Conservation (phyloP, 352 stramenopile species). For the Pythium rishiriense region DNA sequence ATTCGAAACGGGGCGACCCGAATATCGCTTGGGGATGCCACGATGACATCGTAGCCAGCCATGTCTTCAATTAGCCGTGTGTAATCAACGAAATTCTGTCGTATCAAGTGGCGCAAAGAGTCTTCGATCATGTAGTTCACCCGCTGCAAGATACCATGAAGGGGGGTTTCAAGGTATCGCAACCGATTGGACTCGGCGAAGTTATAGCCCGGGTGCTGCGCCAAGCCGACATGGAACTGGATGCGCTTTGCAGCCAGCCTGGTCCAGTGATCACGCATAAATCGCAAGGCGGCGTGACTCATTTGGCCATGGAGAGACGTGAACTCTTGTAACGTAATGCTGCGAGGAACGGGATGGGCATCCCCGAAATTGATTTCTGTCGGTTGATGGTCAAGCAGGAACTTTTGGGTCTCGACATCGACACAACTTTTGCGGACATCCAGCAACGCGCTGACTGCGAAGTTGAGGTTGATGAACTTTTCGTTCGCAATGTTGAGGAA, state of each 20-base stretch:
- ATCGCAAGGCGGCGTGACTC: constrained; percentile 66
- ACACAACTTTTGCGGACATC: constrained; percentile 74
- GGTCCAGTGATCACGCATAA: constrained; percentile 82
- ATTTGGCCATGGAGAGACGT: constrained; percentile 65
- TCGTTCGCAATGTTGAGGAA: constrained; percentile 61
- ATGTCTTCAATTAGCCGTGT: constrained; percentile 69
- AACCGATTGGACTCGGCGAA: constrained; percentile 62
- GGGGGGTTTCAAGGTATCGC: constrained; percentile 60
- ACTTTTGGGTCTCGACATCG: constrained; percentile 54
- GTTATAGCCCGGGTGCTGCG: constrained; percentile 61
- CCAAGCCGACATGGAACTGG: constrained; percentile 57
- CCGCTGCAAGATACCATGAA: constrained; percentile 64
- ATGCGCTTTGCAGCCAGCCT: constrained; percentile 72
- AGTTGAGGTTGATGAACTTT: constrained; percentile 69
- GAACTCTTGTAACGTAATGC: constrained; percentile 76
- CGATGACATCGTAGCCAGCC: constrained; percentile 53
- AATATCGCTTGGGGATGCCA: constrained; percentile 52
- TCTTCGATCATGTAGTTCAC: constrained; percentile 86
- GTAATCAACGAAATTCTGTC: constrained; percentile 73
- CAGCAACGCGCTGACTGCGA: constrained; percentile 69
- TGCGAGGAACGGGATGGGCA: constrained; percentile 44
- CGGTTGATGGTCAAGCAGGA: constrained; percentile 70
- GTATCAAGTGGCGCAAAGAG: constrained; percentile 59
- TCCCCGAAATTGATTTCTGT: constrained; percentile 69
- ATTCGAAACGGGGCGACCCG: constrained; percentile 18